Percentiles rank a stretch among this genome's conserved stretches.
Evolutionary conservation across 768 basidiomycete species (phyloP).

Genomic region (Fomitopsis serialis): DNA sequence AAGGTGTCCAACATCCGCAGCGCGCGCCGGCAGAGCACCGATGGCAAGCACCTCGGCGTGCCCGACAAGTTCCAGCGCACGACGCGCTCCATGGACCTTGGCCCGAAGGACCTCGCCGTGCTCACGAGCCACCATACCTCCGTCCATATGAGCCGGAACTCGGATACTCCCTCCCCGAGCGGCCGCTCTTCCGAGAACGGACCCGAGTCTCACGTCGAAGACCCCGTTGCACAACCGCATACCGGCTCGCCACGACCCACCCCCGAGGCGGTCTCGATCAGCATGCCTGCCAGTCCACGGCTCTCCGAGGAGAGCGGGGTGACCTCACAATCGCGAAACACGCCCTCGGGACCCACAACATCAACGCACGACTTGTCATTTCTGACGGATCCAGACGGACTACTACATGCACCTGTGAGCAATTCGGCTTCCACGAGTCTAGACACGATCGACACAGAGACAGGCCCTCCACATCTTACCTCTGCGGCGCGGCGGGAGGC

Average conservation of each 20-base stretch:
- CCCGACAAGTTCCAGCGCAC: conserved; percentile 7
- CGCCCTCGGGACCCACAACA: background rate
- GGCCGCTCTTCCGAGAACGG: background rate
- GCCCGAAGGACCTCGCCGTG: conserved; percentile 10
- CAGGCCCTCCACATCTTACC: too few species aligned
- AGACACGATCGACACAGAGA: too few species aligned
- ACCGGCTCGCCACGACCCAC: background rate
- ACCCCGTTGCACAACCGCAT: background rate
- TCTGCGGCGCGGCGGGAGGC: too few species aligned
- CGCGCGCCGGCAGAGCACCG: conserved; percentile 12
- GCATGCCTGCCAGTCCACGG: background rate
- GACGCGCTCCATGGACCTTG: conserved; percentile 20
- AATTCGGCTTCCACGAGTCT: too few species aligned
- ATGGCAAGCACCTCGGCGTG: conserved; percentile 4
- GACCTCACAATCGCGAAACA: background rate
- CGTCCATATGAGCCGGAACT: conserved; percentile 6
- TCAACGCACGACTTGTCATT: too few species aligned
- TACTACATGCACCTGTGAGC: too few species aligned
- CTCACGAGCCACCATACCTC: background rate
- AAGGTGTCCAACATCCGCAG: conserved; percentile 17
- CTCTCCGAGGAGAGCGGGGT: background rate
- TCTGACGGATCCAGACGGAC: too few species aligned
- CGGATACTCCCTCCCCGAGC: conserved; percentile 1
- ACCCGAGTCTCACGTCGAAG: background rate
- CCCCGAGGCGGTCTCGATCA: background rate